phyloP scores from a whole-genome alignment of 139 green algal genomes.

The Asterochloris erici region DNA sequence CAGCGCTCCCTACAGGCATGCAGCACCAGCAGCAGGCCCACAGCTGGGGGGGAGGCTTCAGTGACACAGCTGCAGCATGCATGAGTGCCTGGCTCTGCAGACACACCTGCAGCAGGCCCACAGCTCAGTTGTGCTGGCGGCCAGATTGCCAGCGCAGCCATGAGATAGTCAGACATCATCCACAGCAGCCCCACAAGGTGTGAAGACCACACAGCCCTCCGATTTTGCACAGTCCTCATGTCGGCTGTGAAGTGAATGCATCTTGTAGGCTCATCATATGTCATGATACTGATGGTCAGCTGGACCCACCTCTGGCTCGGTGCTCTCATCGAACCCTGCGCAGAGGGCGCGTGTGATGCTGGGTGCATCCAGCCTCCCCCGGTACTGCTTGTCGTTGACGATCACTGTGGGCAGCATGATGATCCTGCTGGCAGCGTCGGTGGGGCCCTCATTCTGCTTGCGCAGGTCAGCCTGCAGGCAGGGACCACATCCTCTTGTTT shows the following conservation, averaged over 20 bases:
- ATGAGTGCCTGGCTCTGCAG: conserved; percentile 17
- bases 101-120: conserved; percentile 36
- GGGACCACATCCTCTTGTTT: no score
- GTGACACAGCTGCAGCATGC: no score
- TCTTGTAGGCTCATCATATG: no score
- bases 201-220: no score
- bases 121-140: neutral
- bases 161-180: no score
- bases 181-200: no score
- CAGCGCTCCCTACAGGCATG: no score
- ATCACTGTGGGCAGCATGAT: conserved; percentile 69
- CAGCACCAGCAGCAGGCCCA: no score
- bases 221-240: no score
- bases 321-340: conserved; percentile 61
- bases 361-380: conserved; percentile 35
- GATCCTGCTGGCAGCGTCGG: conserved; percentile 31
- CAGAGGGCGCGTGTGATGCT: conserved; percentile 65
- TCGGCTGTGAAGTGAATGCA: no score
- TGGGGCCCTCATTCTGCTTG: conserved; percentile 27
- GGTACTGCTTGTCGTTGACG: conserved; percentile 66
- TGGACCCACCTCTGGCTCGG: conserved; percentile 45
- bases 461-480: neutral
- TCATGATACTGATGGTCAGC: neutral
- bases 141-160: no score
- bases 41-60: no score